Conservation (phyloP, 2,329 filamentous ascomycete genomes). For the Fusarium humuli region DNA sequence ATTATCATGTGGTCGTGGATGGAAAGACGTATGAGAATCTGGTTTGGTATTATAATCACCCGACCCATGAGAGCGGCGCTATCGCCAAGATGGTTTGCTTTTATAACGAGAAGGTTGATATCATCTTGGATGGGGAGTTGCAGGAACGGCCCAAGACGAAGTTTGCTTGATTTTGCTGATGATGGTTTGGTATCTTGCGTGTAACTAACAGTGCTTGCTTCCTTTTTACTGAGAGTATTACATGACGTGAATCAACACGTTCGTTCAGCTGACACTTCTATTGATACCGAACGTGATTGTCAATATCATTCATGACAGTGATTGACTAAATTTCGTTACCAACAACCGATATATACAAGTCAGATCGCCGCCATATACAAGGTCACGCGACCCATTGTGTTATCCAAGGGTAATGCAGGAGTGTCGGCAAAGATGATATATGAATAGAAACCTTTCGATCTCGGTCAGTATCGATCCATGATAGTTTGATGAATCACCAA, state of each 20-base stretch:
- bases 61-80: constrained; percentile 65
- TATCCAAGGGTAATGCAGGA: neutral
- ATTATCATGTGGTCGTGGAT: constrained; percentile 66
- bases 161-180: constrained; percentile 30
- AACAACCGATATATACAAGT: too few species aligned
- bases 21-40: constrained; percentile 61
- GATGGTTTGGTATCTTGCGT: neutral
- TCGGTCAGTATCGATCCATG: neutral
- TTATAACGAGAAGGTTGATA: constrained; percentile 76
- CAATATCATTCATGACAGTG: neutral
- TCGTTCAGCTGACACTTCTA: neutral
- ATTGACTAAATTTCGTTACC: neutral
- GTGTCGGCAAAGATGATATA: neutral
- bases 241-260: neutral
- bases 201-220: too few species aligned
- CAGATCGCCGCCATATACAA: too few species aligned
- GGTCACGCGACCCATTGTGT: neutral
- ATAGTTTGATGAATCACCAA: constrained; percentile 6
- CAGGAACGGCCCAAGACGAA: constrained; percentile 48
- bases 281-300: neutral
- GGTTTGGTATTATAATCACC: constrained; percentile 72
- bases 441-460: neutral
- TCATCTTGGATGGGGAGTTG: constrained; percentile 65
- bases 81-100: constrained; percentile 71
- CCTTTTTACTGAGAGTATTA: neutral